Evolutionary conservation across 1,139 yeast species (phyloP).

Genomic region (Diutina rugosa): DNA sequence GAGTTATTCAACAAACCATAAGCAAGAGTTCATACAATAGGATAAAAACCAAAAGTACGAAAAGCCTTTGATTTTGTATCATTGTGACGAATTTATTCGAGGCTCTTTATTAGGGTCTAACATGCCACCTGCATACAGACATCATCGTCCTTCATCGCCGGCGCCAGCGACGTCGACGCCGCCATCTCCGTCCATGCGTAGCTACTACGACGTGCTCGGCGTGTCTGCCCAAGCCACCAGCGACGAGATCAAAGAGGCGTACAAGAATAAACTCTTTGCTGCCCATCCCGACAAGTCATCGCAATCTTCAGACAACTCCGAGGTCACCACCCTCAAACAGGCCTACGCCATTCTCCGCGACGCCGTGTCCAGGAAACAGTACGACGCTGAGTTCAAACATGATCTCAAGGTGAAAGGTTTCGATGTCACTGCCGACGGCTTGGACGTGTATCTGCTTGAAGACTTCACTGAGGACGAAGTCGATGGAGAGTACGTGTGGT

Average conservation of each 20-base stretch:
- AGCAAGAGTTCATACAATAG: not conserved
- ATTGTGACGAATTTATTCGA: too few species aligned
- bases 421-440: constrained; percentile 45
- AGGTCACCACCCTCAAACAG: constrained; percentile 23
- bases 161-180: not conserved
- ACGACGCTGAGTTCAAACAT: constrained; percentile 32
- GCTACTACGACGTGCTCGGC: constrained; percentile 42
- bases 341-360: constrained; percentile 49
- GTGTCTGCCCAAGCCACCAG: constrained; percentile 22
- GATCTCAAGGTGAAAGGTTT: constrained; percentile 34
- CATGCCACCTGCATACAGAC: not conserved
- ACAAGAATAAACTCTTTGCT: constrained; percentile 40
- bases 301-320: constrained; percentile 4
- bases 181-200: not conserved
- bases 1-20: not conserved
- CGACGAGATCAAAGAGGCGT: constrained; percentile 45
- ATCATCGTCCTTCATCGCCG: not conserved
- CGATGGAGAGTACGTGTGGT: constrained; percentile 16
- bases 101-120: too few species aligned
- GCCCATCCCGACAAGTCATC: constrained; percentile 65
- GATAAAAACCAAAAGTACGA: too few species aligned
- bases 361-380: constrained; percentile 22
- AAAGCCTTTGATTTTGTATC: too few species aligned
- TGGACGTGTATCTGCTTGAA: constrained; percentile 52
- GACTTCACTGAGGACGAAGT: constrained; percentile 34